phyloP scores from a whole-genome alignment of 2,329 filamentous ascomycete species.

The Fusarium sp. region DNA sequence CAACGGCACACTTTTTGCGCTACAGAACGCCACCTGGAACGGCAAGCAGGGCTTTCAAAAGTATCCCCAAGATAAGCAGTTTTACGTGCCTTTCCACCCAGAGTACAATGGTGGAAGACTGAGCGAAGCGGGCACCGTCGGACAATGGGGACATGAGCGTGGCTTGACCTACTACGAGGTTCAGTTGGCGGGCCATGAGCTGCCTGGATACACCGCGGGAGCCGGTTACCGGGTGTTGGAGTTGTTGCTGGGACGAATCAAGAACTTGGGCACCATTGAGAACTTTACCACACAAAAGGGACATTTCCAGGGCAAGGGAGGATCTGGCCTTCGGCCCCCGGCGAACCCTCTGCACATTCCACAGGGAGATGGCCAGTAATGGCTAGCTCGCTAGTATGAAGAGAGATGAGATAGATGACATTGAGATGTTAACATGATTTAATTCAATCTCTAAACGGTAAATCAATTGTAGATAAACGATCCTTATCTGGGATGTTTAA shows the following conservation, averaged over 20 bases:
- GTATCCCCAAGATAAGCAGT: constrained; percentile 59
- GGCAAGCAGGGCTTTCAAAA: constrained; percentile 76
- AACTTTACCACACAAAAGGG: constrained; percentile 42
- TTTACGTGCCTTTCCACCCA: constrained; percentile 74
- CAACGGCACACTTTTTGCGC: constrained; percentile 77
- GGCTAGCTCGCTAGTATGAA: not conserved
- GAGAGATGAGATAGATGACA: not conserved
- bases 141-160: constrained; percentile 77
- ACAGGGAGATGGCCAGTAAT: not conserved
- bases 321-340: not conserved
- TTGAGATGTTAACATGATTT: not conserved
- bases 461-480: not conserved
- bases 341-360: constrained; percentile 11
- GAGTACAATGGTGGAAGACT: constrained; percentile 58
- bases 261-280: constrained; percentile 33
- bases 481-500: not conserved
- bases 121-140: constrained; percentile 75
- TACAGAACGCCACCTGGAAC: constrained; percentile 86
- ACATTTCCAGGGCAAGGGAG: constrained; percentile 25
- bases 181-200: constrained; percentile 70
- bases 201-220: constrained; percentile 46
- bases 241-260: constrained; percentile 41
- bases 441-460: not conserved
- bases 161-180: constrained; percentile 79
- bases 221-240: constrained; percentile 46